Evolutionary conservation across 495 filamentous ascomycete genomes (phyloP), one percentile per base, ranked within the genome.

Genomic region (Evernia prunastri): DNA sequence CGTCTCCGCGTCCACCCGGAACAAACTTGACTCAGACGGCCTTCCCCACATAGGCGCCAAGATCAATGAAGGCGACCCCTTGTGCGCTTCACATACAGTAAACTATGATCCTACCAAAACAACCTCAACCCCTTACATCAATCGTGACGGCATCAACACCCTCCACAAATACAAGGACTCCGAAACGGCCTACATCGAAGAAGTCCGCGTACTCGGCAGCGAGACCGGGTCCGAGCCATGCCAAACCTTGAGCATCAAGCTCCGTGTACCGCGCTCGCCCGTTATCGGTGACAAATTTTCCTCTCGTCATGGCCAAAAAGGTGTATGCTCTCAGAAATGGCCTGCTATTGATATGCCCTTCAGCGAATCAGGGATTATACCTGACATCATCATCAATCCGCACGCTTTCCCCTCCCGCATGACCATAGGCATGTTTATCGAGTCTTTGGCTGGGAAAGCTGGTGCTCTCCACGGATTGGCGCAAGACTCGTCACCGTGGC

Each of bases 351-450:
- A 98, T 75, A 96, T 98, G 92, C 94, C 94, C 11, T 98, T 98
- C 78, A 91, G 91, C 29, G 94, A 98, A 78, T 90, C 89, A 53
- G 94, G 94, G 63, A 97, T 98, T 71, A 90, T 96, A 72, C 94
- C 94, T 6, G 94, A 98, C 74, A 80, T 96, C 69, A 98, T 98
- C 73, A 98, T 98, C 79, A 98, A 98, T 77, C 94, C 94, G 64
- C 94, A 98, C 82, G 94, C 94, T 75, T 98, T 98, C 83, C 94
- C 94, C n/a, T 97, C 94, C 62, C 93, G 94, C 76, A 98, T 98
- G 94, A 98, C 94, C 31, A 98, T 98, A 73, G 94, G 94, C 73
- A 97, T 97, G 88, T 97, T 98, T 79, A 87, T 98, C 69, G 94
- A 98, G 77, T 96, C 92, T 10, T 83, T 98, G 65, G 94, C 94